phyloP scores from a whole-genome alignment of 345 rosid species.

The Odontarrhena argentea region DNA sequence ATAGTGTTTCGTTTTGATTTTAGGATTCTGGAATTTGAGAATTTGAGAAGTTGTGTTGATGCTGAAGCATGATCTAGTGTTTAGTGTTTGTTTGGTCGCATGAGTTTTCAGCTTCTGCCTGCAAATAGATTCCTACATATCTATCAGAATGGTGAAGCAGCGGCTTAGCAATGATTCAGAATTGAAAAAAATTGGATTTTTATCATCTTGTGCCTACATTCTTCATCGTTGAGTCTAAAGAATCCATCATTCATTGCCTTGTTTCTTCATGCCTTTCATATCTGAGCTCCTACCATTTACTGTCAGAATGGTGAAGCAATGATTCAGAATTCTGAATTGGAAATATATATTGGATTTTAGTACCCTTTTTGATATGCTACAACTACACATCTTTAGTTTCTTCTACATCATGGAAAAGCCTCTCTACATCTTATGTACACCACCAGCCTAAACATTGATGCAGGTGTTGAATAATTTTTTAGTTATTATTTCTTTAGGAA shows the following conservation, averaged over 20 bases:
- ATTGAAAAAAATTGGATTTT: too few relatives aligned
- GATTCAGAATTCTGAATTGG: slow-evolving; percentile 77
- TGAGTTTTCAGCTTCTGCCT: slow-evolving; percentile 58
- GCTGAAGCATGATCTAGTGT: slow-evolving; percentile 10
- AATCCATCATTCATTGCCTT: slow-evolving; percentile 32
- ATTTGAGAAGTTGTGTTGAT: neutral
- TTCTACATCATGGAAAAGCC: slow-evolving; percentile 76
- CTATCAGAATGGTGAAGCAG: slow-evolving; percentile 74
- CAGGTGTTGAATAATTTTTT: slow-evolving; percentile 73
- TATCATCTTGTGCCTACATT: slow-evolving; percentile 26
- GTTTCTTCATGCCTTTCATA: slow-evolving; percentile 67
- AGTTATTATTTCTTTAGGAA: slow-evolving; percentile 38
- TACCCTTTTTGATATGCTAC: slow-evolving; percentile 50
- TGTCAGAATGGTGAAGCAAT: slow-evolving; percentile 72
- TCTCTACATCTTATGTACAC: slow-evolving; percentile 70
- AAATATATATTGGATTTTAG: slow-evolving; percentile 52
- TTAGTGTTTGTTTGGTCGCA: slow-evolving; percentile 91
- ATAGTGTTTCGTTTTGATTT: too few relatives aligned
- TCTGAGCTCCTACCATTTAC: slow-evolving; percentile 50
- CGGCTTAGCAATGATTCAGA: slow-evolving; percentile 48
- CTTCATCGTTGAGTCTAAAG: too few relatives aligned
- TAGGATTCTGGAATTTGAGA: neutral
- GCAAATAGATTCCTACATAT: slow-evolving; percentile 49
- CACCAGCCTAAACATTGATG: slow-evolving; percentile 72
- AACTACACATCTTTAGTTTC: slow-evolving; percentile 59